Conservation (phyloP, 768 basidiomycete genomes). For the Rhodotorula babjevae region DNA sequence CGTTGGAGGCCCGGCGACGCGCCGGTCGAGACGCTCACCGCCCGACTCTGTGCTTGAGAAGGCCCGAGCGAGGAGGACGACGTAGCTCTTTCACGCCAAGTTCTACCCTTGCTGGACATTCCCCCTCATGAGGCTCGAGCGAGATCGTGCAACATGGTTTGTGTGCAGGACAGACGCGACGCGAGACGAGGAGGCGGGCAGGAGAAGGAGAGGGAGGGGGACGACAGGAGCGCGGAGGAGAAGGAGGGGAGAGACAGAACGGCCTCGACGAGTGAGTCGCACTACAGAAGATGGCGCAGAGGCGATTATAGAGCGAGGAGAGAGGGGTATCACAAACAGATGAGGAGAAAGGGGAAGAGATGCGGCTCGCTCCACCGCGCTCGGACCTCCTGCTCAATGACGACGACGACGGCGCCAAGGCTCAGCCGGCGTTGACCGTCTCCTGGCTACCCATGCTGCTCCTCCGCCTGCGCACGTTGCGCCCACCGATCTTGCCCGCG, state of each 20-base stretch:
- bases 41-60: too few species aligned
- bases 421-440: background rate
- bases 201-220: background rate
- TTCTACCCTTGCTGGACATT: too few species aligned
- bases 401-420: background rate
- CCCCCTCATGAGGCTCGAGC: too few species aligned
- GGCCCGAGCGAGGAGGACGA: too few species aligned
- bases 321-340: background rate
- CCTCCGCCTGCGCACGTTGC: conserved; percentile 1
- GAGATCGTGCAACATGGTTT: too few species aligned
- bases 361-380: too few species aligned
- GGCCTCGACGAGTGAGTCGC: background rate
- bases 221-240: background rate
- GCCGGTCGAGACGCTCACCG: too few species aligned
- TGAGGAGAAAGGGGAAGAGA: background rate
- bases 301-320: background rate
- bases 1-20: too few species aligned
- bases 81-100: too few species aligned
- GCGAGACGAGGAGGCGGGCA: background rate
- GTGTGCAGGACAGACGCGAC: too few species aligned
- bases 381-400: too few species aligned
- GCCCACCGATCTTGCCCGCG: background rate
- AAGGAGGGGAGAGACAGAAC: background rate
- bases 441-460: conserved; percentile 13
- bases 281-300: background rate